Percentiles rank a stretch among this genome's conserved stretches.
Evolutionary conservation across 208 protist species (phyloP).

Genomic region (Trypanosoma cruzi): DNA sequence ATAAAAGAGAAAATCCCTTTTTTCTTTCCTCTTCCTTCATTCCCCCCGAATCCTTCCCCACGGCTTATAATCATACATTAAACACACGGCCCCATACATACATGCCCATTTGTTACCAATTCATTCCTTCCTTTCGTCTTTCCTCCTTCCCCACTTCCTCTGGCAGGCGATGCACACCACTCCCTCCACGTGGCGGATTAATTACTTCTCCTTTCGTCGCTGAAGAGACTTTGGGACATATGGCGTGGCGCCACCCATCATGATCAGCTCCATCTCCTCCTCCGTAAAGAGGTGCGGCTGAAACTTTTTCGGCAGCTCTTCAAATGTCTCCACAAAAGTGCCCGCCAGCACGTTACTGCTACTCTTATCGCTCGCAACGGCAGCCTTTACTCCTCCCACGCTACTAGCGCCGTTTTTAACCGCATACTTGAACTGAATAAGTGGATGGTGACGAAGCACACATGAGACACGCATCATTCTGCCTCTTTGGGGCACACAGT

Average conservation of each 20-base stretch:
- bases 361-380: no score
- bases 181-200: no score
- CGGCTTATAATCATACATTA: no score
- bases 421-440: slow-evolving; percentile 80
- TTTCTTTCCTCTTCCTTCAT: no score
- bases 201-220: slow-evolving; percentile 70
- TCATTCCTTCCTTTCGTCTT: not conserved
- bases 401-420: slow-evolving; percentile 50
- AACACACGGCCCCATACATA: not conserved
- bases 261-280: slow-evolving; percentile 72
- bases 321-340: slow-evolving; percentile 48
- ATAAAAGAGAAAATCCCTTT: no score
- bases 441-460: slow-evolving; percentile 40
- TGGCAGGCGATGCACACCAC: not conserved
- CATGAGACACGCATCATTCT: slow-evolving; percentile 39
- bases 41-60: no score
- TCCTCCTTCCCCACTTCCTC: not conserved
- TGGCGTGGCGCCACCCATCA: slow-evolving; percentile 75
- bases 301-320: slow-evolving; percentile 62
- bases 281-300: slow-evolving; percentile 64
- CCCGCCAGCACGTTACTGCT: no score
- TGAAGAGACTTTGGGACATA: slow-evolving; percentile 78
- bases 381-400: not conserved
- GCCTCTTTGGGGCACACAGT: not conserved
- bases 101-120: not conserved